Evolutionary conservation across 202 grass and related monocot genomes (phyloP).

Genomic region (Musa balbisiana): DNA sequence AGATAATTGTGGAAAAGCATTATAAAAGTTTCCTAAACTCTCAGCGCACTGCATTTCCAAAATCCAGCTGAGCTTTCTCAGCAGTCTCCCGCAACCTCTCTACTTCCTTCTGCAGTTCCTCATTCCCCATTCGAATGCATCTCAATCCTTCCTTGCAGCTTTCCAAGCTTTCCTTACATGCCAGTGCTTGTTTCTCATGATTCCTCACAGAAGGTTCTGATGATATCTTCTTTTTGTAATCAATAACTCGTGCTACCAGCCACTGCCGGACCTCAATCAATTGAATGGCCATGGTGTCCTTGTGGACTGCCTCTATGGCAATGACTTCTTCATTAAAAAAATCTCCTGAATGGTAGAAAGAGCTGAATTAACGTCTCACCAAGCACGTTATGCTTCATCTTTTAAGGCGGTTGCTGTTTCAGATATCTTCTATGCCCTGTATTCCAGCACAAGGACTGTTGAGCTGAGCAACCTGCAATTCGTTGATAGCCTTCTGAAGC

Average conservation of each 20-base stretch:
- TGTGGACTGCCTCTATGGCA: slow-evolving; percentile 64
- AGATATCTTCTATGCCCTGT: slow-evolving; percentile 68
- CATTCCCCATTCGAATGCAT: slow-evolving; percentile 40
- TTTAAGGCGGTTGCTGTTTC: slow-evolving; percentile 80
- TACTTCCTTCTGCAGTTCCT: slow-evolving; percentile 68
- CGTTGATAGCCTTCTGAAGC: slow-evolving; percentile 44
- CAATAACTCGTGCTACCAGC: slow-evolving; percentile 39
- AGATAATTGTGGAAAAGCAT: not conserved
- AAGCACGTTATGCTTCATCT: slow-evolving; percentile 49
- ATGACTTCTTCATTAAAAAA: slow-evolving; percentile 48
- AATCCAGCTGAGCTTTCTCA: slow-evolving; percentile 71
- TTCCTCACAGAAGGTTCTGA: slow-evolving; percentile 33
- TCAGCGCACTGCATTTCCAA: slow-evolving; percentile 90
- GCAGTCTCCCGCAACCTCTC: slow-evolving; percentile 69
- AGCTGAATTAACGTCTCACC: slow-evolving; percentile 37
- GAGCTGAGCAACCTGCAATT: slow-evolving; percentile 58
- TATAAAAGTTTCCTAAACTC: slow-evolving; percentile 43
- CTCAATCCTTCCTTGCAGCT: slow-evolving; percentile 48
- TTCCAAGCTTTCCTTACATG: slow-evolving; percentile 29
- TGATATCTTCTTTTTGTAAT: slow-evolving; percentile 39
- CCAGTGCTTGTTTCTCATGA: slow-evolving; percentile 52
- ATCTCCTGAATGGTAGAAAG: slow-evolving; percentile 64
- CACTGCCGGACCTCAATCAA: slow-evolving; percentile 69
- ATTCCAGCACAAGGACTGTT: slow-evolving; percentile 86
- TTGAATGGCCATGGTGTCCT: slow-evolving; percentile 71